A percentile compares a stretch with the other conserved stretches of the same genome.
Evolutionary conservation across 2,329 filamentous ascomycete species (phyloP).

Genomic region (Zasmidium cellare): DNA sequence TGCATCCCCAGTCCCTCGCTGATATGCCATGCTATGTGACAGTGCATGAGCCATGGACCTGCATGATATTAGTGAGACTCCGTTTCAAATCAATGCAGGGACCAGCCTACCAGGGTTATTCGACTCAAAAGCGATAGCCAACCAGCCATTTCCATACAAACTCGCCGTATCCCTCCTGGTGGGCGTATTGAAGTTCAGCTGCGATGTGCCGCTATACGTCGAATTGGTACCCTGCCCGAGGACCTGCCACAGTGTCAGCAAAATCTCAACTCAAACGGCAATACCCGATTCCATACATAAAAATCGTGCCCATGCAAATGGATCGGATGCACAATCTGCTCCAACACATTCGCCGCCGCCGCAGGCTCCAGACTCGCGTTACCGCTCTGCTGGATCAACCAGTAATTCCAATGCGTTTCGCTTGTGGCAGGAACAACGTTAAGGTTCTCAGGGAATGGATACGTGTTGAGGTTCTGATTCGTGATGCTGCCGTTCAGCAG

Average conservation of each 20-base stretch:
- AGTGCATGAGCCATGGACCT: constrained; percentile 1
- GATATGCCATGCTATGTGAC: constrained; percentile 23
- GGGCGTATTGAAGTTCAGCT: constrained; percentile 42
- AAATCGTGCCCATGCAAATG: constrained; percentile 33
- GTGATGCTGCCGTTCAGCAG: constrained; percentile 43
- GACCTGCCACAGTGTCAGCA: not conserved
- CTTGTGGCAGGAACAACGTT: not conserved
- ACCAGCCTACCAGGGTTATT: constrained; percentile 50
- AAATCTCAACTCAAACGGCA: not conserved
- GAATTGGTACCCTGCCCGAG: constrained; percentile 26
- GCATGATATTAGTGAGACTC: not conserved
- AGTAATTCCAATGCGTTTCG: constrained; percentile 30
- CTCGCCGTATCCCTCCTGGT: constrained; percentile 50
- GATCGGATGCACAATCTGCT: constrained; percentile 19
- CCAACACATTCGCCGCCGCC: not conserved
- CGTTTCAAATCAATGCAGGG: not conserved
- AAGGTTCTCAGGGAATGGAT: not conserved
- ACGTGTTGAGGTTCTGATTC: constrained; percentile 42
- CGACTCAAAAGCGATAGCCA: constrained; percentile 50
- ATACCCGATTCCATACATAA: constrained; percentile 18
- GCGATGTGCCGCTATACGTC: constrained; percentile 26
- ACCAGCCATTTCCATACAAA: constrained; percentile 43
- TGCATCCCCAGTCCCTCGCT: constrained; percentile 28
- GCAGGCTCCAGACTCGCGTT: not conserved
- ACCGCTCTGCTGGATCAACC: constrained; percentile 38